A percentile compares a stretch with the other conserved stretches of the same genome.
Conservation (phyloP, 2,329 filamentous ascomycete genomes). For the Sclerotinia borealis region DNA sequence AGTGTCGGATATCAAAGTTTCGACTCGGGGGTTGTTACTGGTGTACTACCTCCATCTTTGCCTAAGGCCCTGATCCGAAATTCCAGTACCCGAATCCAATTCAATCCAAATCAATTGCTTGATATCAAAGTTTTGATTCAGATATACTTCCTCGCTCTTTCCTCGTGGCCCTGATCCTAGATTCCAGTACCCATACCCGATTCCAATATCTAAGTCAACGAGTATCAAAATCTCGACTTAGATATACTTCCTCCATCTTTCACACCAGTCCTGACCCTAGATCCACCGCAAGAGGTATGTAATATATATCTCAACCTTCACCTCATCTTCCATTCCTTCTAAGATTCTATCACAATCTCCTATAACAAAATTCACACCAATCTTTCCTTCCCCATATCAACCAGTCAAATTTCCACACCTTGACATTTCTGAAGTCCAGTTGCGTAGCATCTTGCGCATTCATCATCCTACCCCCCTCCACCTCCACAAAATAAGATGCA, state of each 20-base stretch:
- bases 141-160: background rate
- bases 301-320: conserved; percentile 53
- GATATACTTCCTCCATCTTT: background rate
- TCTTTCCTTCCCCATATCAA: conserved; percentile 55
- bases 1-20: too few species aligned
- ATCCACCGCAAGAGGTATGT: conserved; percentile 57
- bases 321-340: conserved; percentile 36
- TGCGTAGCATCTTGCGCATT: conserved; percentile 48
- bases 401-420: conserved; percentile 51
- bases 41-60: background rate
- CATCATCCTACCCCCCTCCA: conserved; percentile 36
- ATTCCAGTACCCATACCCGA: background rate
- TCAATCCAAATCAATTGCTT: background rate
- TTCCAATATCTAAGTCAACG: too few species aligned
- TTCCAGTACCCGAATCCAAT: background rate
- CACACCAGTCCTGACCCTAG: conserved; percentile 36
- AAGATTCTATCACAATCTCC: conserved; percentile 54
- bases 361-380: conserved; percentile 46
- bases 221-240: conserved; percentile 17
- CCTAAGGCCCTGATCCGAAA: too few species aligned
- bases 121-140: too few species aligned
- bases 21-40: too few species aligned
- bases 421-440: conserved; percentile 48
- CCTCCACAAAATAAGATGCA: conserved; percentile 41
- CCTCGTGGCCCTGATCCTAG: too few species aligned